Evolutionary conservation across 2,329 filamentous ascomycete species (phyloP).

Genomic region (Trichophyton benhamiae): DNA sequence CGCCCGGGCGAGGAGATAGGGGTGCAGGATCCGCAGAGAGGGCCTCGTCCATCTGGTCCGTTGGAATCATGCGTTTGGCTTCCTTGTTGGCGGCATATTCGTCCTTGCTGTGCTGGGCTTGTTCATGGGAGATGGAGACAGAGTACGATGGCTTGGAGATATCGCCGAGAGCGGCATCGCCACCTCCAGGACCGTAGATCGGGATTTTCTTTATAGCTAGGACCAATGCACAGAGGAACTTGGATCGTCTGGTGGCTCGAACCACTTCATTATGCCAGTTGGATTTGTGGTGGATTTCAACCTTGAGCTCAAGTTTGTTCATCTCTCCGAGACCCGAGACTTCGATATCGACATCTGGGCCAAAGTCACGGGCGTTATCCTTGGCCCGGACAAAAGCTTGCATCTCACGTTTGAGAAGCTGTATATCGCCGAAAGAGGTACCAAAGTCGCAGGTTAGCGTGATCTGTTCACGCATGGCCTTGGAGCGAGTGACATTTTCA

Average conservation of each 20-base stretch:
- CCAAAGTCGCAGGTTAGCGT: constrained; percentile 72
- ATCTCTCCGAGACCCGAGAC: constrained; percentile 69
- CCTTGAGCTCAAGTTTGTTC: constrained; percentile 72
- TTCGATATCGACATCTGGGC: constrained; percentile 66
- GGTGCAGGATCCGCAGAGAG: neutral
- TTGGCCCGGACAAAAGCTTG: constrained; percentile 68
- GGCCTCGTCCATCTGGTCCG: constrained; percentile 16
- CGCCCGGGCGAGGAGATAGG: constrained; percentile 15
- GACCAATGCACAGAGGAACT: constrained; percentile 92
- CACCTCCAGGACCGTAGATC: constrained; percentile 69
- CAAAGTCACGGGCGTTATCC: constrained; percentile 85
- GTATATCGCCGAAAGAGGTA: constrained; percentile 79
- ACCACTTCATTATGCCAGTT: constrained; percentile 83
- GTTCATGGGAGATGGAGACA: constrained; percentile 58
- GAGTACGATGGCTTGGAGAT: constrained; percentile 66
- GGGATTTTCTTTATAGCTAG: constrained; percentile 76
- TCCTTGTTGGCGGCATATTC: constrained; percentile 50
- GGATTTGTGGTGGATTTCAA: constrained; percentile 83
- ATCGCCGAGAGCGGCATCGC: constrained; percentile 48
- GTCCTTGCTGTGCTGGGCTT: constrained; percentile 52
- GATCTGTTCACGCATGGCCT: constrained; percentile 79
- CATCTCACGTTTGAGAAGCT: constrained; percentile 73
- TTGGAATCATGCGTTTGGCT: constrained; percentile 52
- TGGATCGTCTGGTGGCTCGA: constrained; percentile 69
- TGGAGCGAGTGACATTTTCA: constrained; percentile 83